Percentiles rank a stretch among this genome's conserved stretches.
Conservation (phyloP, 2,329 filamentous ascomycete species). For the Claviceps capensis region DNA sequence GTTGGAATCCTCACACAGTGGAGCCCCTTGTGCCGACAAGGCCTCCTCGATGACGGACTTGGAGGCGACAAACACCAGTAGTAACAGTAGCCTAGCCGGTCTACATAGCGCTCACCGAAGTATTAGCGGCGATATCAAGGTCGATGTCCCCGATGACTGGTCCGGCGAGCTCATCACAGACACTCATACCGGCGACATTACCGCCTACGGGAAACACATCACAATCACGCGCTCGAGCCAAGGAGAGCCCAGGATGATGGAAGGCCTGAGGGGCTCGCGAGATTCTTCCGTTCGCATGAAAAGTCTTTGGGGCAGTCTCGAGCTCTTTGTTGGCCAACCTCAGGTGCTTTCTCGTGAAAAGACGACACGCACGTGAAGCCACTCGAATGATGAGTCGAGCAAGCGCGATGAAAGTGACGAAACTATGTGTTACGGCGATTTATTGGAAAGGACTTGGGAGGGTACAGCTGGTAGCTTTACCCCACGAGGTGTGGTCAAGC, state of each 20-base stretch:
- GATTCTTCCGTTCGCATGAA: constrained; percentile 19
- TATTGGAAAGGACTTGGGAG: no score
- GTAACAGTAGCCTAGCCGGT: constrained; percentile 14
- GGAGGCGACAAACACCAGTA: no score
- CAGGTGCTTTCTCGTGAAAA: constrained; percentile 5
- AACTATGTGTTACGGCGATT: no score
- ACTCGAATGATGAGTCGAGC: no score
- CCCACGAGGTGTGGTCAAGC: no score
- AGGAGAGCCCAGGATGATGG: constrained; percentile 17
- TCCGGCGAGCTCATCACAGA: constrained; percentile 28
- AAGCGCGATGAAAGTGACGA: no score
- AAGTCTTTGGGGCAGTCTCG: constrained; percentile 18
- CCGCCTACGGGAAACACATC: constrained; percentile 29
- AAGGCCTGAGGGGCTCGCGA: constrained; percentile 29
- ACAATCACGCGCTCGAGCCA: constrained; percentile 20
- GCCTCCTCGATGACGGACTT: no score
- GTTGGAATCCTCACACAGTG: constrained; percentile 6
- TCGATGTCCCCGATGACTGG: constrained; percentile 36
- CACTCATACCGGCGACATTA: constrained; percentile 24
- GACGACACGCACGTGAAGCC: no score
- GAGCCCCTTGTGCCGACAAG: no score
- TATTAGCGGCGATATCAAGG: constrained; percentile 28
- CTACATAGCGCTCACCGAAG: constrained; percentile 29
- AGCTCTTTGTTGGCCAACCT: constrained; percentile 10
- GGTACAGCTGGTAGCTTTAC: no score